These are phyloP conservation scores for Coleophoma eucalyptorum DNA, from an alignment of 2,329 filamentous ascomycete species.

Conservation along the genomic window DNA sequence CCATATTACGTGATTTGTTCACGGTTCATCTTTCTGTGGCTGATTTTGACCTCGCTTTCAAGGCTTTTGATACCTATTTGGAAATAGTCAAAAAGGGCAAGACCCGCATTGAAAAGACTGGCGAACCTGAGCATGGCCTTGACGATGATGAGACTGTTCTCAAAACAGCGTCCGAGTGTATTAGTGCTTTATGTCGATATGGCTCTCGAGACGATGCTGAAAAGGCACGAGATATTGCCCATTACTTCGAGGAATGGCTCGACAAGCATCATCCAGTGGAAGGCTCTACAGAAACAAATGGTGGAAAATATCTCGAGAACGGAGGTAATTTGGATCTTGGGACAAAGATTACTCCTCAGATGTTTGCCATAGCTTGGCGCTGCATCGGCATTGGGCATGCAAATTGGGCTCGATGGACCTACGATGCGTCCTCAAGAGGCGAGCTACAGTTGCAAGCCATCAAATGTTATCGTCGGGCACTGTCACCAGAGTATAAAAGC, in stretches of 20 bases:
- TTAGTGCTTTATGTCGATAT: slow-evolving; percentile 78
- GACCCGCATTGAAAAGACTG: slow-evolving; percentile 75
- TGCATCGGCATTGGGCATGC: slow-evolving; percentile 83
- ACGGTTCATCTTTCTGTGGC: slow-evolving; percentile 81
- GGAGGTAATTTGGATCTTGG: slow-evolving; percentile 1
- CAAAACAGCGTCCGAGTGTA: slow-evolving; percentile 74
- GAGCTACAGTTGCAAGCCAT: slow-evolving; percentile 77
- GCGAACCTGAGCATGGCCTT: slow-evolving; percentile 64
- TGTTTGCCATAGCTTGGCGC: slow-evolving; percentile 71
- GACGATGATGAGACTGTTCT: slow-evolving; percentile 77
- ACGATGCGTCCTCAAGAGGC: slow-evolving; percentile 66
- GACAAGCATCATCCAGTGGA: slow-evolving; percentile 44
- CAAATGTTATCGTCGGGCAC: slow-evolving; percentile 67
- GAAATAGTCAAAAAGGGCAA: slow-evolving; percentile 85
- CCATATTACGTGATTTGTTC: slow-evolving; percentile 83
- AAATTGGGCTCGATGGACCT: slow-evolving; percentile 81
- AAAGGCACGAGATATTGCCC: slow-evolving; percentile 69
- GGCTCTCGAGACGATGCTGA: slow-evolving; percentile 72
- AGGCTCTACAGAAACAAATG: slow-evolving; percentile 9
- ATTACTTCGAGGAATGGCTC: slow-evolving; percentile 72
- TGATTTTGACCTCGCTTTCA: slow-evolving; percentile 88
- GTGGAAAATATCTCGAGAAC: slow-evolving; percentile 11
- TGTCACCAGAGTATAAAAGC: slow-evolving; percentile 63
- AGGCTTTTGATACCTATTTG: slow-evolving; percentile 87
- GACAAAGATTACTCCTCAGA: slow-evolving; percentile 49